phyloP scores from a whole-genome alignment of 805 yeast genomes.

The Candida saitoana region DNA sequence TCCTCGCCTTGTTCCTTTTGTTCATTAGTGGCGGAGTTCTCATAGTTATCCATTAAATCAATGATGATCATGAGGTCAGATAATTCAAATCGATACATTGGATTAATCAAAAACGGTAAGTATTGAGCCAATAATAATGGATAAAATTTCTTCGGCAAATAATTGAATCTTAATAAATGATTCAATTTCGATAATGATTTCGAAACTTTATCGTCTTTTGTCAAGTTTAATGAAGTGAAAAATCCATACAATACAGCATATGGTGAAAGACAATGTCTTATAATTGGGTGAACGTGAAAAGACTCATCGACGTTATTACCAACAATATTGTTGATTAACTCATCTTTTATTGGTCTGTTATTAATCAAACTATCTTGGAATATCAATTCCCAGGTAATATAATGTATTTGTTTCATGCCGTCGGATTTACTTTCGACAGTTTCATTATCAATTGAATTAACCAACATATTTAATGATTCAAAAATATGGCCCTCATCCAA shows the following conservation, averaged over 20 bases:
- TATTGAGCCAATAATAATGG: slow-evolving; percentile 50
- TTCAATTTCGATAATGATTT: slow-evolving; percentile 42
- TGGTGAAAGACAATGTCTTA: slow-evolving; percentile 69
- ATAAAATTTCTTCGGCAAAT: slow-evolving; percentile 45
- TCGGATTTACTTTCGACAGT: slow-evolving; percentile 15
- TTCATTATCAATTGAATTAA: slow-evolving; percentile 51
- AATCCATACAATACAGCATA: slow-evolving; percentile 59
- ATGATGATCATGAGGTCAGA: slow-evolving; percentile 33
- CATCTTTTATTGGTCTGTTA: slow-evolving; percentile 54
- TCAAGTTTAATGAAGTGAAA: slow-evolving; percentile 25
- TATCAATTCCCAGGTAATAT: slow-evolving; percentile 53
- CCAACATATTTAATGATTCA: slow-evolving; percentile 63
- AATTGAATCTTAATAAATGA: slow-evolving; percentile 42
- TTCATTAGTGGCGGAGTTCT: slow-evolving; percentile 17
- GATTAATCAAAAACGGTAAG: slow-evolving; percentile 33
- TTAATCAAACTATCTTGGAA: slow-evolving; percentile 57
- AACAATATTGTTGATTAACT: slow-evolving; percentile 49
- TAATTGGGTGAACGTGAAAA: slow-evolving; percentile 46
- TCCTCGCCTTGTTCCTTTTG: slow-evolving; percentile 27
- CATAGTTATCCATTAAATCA: slow-evolving; percentile 38
- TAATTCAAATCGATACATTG: slow-evolving; percentile 16
- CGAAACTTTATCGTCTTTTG: slow-evolving; percentile 16
- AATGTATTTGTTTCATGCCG: slow-evolving; percentile 45
- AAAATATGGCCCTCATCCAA: slow-evolving; percentile 51
- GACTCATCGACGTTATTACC: slow-evolving; percentile 27